Evolutionary conservation across 495 filamentous ascomycete genomes (phyloP), one percentile per base, ranked within the genome.

Genomic region (Apiosordaria backusii): DNA sequence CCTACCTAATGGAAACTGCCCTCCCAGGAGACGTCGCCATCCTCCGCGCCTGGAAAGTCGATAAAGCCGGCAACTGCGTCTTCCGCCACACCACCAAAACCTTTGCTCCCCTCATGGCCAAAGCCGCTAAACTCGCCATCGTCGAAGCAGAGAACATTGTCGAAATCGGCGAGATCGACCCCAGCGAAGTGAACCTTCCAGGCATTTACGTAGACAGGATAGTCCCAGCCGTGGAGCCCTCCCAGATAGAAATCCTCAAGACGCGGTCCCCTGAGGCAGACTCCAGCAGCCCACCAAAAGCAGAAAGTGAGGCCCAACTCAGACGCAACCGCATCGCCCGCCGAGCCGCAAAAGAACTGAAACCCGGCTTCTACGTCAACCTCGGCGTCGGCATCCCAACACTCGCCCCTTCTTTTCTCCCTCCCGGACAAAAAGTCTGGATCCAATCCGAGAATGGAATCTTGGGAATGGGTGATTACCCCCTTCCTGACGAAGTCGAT

Each of bases 101-200:
- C 15, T 87, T 86, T 66, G 84, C 78, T 4, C 78, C 80, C 5
- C 75, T 87, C 40, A 85, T 86, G 83, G 87, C 84, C 57, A 88
- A 88, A 74, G 87, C 87, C 0, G 87, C 87, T 4, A 82, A 77
- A 67, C 69, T 88, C 22, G 81, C 86, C 61, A 88, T 89, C 58
- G 87, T 89, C 4, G 87, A 89, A 69, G 87, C 87, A n/a, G 87
- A 89, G 71, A 75, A 89, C 66, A 88, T 89, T 68, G 87, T 89
- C 26, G 82, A 83, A 10, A 71, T 84, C 0, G 86, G 87, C 26
- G 79, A 82, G 52, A 84, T 89, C 25, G 80, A 83, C 59, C 84
- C 86, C 4, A 80, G 83, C 61, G 78, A 81, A 15, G 82, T 89
- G 4, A 80, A 89, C 68, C 79, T 89, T 16, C 86, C 85, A 3